Conservation (phyloP, 352 stramenopile genomes). For the Phytopythium aichiense region DNA sequence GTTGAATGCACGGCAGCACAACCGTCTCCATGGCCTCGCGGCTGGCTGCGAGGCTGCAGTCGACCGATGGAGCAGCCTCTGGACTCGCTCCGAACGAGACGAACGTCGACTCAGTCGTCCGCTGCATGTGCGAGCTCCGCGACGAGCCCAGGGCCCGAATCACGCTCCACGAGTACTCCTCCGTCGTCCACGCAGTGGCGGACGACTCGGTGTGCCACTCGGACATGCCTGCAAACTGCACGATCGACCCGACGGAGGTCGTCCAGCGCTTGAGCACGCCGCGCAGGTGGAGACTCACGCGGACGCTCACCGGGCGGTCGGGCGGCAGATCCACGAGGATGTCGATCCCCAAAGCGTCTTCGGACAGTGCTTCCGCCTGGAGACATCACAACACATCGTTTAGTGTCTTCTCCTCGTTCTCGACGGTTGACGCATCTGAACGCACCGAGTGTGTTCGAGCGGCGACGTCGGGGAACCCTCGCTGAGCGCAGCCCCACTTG, state of each 20-base stretch:
- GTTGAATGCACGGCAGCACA: not conserved
- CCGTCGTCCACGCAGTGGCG: not conserved
- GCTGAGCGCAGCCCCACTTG: not conserved
- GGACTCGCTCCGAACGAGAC: not conserved
- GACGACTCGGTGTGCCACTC: not conserved
- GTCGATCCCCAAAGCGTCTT: not conserved
- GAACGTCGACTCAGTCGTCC: not conserved
- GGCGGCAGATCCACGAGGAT: not conserved
- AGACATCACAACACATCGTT: not conserved
- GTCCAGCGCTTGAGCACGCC: slow-evolving; percentile 3
- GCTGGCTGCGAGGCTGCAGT: not conserved
- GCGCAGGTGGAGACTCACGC: not conserved
- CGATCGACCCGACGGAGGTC: not conserved
- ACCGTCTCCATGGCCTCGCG: not conserved
- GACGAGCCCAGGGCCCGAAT: not conserved
- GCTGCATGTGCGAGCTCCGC: not conserved
- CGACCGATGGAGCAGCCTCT: not conserved
- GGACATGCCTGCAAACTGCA: slow-evolving; percentile 3
- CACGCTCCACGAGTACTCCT: slow-evolving; percentile 1
- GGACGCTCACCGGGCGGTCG: not conserved
- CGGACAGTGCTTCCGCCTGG: not conserved
- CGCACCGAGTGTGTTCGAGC: not conserved
- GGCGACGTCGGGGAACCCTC: not conserved
- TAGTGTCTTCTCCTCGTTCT: not conserved
- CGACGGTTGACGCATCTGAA: not conserved